Evolutionary conservation across 441 rosid species (phyloP).

Genomic region (Cnidoscolus chayamansa): DNA sequence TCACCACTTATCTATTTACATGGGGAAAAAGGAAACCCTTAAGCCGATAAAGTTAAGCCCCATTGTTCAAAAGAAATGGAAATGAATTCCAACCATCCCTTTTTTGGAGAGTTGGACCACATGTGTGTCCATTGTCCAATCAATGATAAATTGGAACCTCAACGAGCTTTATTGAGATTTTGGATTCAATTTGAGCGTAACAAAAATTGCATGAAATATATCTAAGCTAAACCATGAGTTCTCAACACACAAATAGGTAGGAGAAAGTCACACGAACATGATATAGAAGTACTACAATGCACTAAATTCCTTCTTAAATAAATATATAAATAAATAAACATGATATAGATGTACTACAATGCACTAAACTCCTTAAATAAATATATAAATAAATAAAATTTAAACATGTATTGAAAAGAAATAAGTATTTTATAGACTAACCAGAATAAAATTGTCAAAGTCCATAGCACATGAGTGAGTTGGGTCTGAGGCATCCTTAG

Average conservation of each 20-base stretch:
- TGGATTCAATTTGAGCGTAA: neutral
- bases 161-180: neutral
- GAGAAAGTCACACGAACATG: neutral
- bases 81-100: neutral
- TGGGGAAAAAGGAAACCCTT: neutral
- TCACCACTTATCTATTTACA: conserved; percentile 69
- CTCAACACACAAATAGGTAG: neutral
- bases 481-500: conserved; percentile 82
- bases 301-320: too few species aligned
- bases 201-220: neutral
- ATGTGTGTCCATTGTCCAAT: neutral
- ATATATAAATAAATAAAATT: too few species aligned
- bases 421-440: conserved; percentile 30
- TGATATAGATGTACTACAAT: too few species aligned
- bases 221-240: neutral
- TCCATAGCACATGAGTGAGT: conserved; percentile 90
- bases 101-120: neutral
- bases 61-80: neutral
- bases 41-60: neutral
- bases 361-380: too few species aligned
- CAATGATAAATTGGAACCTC: neutral
- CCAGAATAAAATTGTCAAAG: conserved; percentile 80
- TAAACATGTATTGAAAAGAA: neutral
- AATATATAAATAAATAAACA: too few species aligned
- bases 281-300: too few species aligned